Evolutionary conservation across 495 filamentous ascomycete genomes (phyloP).

Genomic region (Aspergillus panamensis): DNA sequence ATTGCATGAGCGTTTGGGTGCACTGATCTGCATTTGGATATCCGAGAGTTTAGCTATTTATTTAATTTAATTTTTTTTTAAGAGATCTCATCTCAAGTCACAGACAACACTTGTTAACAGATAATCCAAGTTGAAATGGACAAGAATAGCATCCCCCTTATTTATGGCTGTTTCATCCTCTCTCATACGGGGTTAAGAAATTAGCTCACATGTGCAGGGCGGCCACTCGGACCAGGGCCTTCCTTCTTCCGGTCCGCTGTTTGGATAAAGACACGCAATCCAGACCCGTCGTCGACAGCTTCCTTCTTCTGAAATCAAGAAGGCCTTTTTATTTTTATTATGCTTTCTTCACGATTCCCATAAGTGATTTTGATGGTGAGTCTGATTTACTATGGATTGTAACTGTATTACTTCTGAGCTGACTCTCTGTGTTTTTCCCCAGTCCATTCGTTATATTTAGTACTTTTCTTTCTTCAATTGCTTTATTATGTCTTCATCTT

Average conservation of each 20-base stretch:
- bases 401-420: neutral
- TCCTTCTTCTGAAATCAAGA: neutral
- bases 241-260: constrained; percentile 26
- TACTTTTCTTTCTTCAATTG: constrained; percentile 34
- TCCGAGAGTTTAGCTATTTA: constrained; percentile 7
- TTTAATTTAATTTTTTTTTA: neutral
- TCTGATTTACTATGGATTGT: neutral
- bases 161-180: neutral
- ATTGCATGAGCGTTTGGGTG: constrained; percentile 20
- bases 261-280: constrained; percentile 28
- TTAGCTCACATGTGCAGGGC: neutral
- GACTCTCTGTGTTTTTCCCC: neutral
- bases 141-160: neutral
- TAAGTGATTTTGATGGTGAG: constrained; percentile 9
- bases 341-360: constrained; percentile 19
- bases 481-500: constrained; percentile 37
- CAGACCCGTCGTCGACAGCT: constrained; percentile 8
- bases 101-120: too few relatives aligned
- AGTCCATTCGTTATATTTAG: constrained; percentile 15
- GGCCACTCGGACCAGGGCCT: constrained; percentile 16
- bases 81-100: neutral
- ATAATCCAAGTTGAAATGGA: neutral
- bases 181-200: neutral
- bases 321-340: constrained; percentile 11
- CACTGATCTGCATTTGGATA: constrained; percentile 17